Percentiles rank a stretch among this genome's conserved stretches.
phyloP scores from a whole-genome alignment of 192 early-diverging fungal genomes.

The Pilobolus umbonatus region DNA sequence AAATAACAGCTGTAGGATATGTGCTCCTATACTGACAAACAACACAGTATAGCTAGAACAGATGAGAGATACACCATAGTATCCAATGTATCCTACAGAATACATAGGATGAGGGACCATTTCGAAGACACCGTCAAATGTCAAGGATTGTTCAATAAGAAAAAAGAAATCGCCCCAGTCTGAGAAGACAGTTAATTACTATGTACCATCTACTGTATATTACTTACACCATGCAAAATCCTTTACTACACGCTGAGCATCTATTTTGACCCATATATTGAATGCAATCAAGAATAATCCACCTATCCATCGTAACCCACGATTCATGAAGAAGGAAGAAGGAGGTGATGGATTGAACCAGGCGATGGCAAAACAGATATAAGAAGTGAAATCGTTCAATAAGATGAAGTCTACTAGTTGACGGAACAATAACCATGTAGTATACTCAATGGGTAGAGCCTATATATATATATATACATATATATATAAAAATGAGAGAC shows the following conservation, averaged over 20 bases:
- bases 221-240: conserved; percentile 95
- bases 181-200: conserved; percentile 15
- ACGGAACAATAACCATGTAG: conserved; percentile 92
- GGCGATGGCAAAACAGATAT: conserved; percentile 73
- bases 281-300: conserved; percentile 79
- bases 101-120: conserved; percentile 99
- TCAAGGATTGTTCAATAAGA: conserved; percentile 78
- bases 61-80: conserved; percentile 91
- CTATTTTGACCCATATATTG: conserved; percentile 94
- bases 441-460: conserved; percentile 85
- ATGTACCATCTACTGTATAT: background rate
- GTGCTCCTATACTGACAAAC: conserved; percentile 81
- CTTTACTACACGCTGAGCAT: conserved; percentile 91
- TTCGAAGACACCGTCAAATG: conserved; percentile 91
- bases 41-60: conserved; percentile 87
- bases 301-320: conserved; percentile 67
- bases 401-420: conserved; percentile 90
- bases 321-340: conserved; percentile 51
- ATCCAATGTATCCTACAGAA: conserved; percentile 93
- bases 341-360: conserved; percentile 66
- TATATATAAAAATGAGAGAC: background rate
- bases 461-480: conserved; percentile 15
- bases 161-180: conserved; percentile 99
- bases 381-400: conserved; percentile 87
- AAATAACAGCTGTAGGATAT: conserved; percentile 86